A percentile compares a stretch with the other conserved stretches of the same genome.
Conservation (phyloP, 2,329 filamentous ascomycete genomes). For the Penicillium sp. region DNA sequence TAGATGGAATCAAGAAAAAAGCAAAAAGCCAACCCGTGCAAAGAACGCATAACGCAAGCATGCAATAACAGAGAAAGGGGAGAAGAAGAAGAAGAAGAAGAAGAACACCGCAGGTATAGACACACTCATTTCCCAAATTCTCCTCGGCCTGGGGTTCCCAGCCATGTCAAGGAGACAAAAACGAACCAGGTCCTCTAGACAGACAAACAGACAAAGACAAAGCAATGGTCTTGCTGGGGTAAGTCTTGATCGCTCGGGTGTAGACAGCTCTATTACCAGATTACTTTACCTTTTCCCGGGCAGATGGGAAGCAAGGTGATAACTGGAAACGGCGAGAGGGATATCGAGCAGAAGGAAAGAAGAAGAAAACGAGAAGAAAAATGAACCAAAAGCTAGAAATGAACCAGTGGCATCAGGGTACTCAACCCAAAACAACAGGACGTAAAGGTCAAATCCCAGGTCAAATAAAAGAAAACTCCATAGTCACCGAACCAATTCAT, state of each 20-base stretch:
- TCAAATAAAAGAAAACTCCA: constrained; percentile 29
- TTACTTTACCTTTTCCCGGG: constrained; percentile 1
- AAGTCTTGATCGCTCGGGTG: constrained; percentile 25
- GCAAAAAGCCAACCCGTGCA: constrained; percentile 27
- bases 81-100: background rate
- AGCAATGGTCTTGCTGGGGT: constrained; percentile 17
- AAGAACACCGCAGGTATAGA: constrained; percentile 13
- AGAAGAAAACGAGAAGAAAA: constrained; percentile 9
- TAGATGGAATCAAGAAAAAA: constrained; percentile 13
- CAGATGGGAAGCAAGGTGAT: background rate
- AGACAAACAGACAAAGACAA: constrained; percentile 7
- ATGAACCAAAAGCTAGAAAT: constrained; percentile 2
- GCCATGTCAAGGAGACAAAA: constrained; percentile 20
- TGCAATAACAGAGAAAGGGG: constrained; percentile 19
- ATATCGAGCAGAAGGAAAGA: constrained; percentile 32
- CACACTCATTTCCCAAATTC: constrained; percentile 14
- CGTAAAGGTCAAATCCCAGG: constrained; percentile 13
- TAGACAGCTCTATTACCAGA: constrained; percentile 28
- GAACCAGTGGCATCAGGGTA: constrained; percentile 7
- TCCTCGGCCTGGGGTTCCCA: constrained; percentile 13
- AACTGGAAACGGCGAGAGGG: constrained; percentile 25
- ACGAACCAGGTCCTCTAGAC: constrained; percentile 24
- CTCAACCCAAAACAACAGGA: constrained; percentile 20
- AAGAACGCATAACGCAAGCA: constrained; percentile 19
- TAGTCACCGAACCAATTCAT: constrained; percentile 32